These are phyloP conservation scores for Alisma plantagoaquatica DNA, from an alignment of 106 monocot species.

Conservation along the genomic window DNA sequence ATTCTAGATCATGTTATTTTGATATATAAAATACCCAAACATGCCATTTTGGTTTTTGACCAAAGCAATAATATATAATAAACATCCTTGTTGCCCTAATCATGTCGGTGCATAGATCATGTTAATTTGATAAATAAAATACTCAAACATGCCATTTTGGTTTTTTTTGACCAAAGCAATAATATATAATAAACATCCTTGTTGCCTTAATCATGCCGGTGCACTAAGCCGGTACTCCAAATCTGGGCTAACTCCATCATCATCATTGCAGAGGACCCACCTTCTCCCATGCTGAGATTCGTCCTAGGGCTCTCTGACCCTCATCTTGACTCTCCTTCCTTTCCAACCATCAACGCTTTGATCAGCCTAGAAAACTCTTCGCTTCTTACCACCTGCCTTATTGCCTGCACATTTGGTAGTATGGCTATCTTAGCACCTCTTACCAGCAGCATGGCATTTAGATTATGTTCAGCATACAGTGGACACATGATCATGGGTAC, in stretches of 20 bases:
- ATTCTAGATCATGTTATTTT: no score
- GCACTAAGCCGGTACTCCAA: no score
- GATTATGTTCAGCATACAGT: constrained; percentile 63
- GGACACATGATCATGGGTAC: constrained; percentile 81
- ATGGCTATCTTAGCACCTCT: constrained; percentile 30
- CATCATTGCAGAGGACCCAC: constrained; percentile 18
- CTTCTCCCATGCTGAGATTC: constrained; percentile 11
- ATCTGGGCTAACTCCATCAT: constrained; percentile 13
- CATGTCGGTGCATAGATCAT: no score
- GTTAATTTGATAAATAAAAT: no score
- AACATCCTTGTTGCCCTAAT: not conserved
- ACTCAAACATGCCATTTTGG: no score
- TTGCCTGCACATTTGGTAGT: constrained; percentile 1
- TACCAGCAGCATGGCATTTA: constrained; percentile 56
- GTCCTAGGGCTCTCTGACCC: constrained; percentile 16
- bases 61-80: no score
- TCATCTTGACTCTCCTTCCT: constrained; percentile 22
- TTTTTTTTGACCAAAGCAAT: no score
- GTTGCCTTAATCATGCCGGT: no score
- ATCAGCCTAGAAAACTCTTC: constrained; percentile 34
- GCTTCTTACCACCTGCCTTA: constrained; percentile 19
- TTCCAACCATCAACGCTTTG: constrained; percentile 43
- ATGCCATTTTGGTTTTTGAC: no score
- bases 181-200: not conserved
- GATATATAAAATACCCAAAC: no score